Conservation (phyloP, 441 rosid genomes). For the Mallotus repandus region DNA sequence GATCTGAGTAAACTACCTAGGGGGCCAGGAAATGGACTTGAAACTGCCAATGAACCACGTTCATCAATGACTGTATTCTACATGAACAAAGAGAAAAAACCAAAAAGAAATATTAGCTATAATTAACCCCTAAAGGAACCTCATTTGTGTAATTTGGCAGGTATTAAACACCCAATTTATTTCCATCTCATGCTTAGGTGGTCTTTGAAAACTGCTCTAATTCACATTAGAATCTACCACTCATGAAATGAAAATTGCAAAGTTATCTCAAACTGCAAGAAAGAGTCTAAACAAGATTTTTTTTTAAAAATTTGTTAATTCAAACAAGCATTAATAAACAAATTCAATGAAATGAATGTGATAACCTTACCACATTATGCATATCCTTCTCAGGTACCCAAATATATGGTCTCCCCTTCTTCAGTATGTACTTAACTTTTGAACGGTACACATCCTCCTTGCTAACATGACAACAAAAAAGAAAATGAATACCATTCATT, state of each 20-base stretch:
- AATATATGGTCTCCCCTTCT: conserved; percentile 72
- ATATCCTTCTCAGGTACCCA: conserved; percentile 80
- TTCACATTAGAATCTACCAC: background rate
- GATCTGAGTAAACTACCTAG: conserved; percentile 58
- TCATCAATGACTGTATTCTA: conserved; percentile 88
- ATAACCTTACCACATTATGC: conserved; percentile 73
- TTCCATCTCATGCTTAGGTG: background rate
- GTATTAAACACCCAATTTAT: conserved; percentile 5
- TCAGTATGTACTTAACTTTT: conserved; percentile 74
- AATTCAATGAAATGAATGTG: background rate
- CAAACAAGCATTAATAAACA: background rate
- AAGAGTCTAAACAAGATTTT: background rate
- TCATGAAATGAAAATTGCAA: background rate
- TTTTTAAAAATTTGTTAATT: background rate
- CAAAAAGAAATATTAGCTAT: background rate
- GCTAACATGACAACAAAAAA: conserved; percentile 38
- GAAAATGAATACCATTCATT: background rate
- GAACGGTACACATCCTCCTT: conserved; percentile 66
- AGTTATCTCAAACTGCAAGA: background rate
- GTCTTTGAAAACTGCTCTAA: background rate
- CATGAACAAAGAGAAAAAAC: conserved; percentile 17
- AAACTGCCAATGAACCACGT: conserved; percentile 71
- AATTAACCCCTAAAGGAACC: background rate
- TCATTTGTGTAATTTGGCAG: background rate
- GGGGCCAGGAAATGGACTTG: conserved; percentile 75